Base-by-base conservation (phyloP, 768 basidiomycete genomes). In the Strobilomyces confusus region DNA sequence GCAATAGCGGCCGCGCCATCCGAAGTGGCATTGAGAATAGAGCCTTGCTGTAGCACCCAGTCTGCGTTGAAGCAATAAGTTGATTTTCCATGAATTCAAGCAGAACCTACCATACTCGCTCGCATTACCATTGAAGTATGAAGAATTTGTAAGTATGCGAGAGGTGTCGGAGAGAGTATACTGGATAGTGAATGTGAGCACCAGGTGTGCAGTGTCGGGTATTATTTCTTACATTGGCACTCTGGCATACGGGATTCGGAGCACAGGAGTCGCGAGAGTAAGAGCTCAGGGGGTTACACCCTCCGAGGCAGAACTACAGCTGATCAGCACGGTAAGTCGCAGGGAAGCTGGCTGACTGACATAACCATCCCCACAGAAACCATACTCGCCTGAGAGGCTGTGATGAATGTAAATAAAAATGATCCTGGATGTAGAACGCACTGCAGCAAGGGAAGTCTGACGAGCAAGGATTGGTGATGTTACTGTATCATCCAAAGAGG, bases 251-350 rank as follows among this genome's bases (percentile, higher is more conserved):
- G 0, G 92, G 91, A 42, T 77, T 78, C 2, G 89, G 88, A 44
- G 64, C 69, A 72, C 89, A 94, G 0, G 90, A 89, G 53, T 72
- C 70, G 36, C 86, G 69, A 4, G 78, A 66, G 61, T 83, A 62
- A 7, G 91, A 93, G 40, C 75, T 70, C 29, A 90, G 75, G 19
- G 92, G 89, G 63, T 93, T 82, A 73, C 92, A 94, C n/a, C 92
- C 92, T 44, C 88, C 89, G 32, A 91, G 73, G 65, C 91, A 92
- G 67, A 83, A 92, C 84, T 89, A 59, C 19, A 29, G 12, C 26
- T 40, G 17, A 20, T 64, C 49, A 65, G 59, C 48, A 48, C 1
- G 47, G 46, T 1, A 41, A 30, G 13, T 4, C 9, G n/a, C 43
- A 25, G 40, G 13, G 13, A 33, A 8, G 38, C 1, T 5, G 41